Evolutionary conservation across 2,329 filamentous ascomycete genomes (phyloP).

Genomic region (Colletotrichum eleusines): DNA sequence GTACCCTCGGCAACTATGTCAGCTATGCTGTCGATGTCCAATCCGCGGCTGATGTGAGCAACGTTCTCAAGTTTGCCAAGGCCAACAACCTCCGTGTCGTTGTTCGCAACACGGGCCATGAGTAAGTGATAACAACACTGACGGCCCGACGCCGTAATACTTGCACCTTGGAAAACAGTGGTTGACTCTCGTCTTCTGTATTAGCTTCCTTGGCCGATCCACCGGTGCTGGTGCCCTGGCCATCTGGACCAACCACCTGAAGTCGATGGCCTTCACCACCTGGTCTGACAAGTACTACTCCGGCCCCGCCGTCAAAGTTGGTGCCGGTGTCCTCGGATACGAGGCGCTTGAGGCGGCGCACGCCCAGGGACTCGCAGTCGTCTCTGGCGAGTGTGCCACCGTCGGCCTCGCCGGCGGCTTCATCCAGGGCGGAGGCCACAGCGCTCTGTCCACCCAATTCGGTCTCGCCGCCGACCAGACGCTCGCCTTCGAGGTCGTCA

Average conservation of each 20-base stretch:
- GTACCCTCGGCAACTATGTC: conserved; percentile 60
- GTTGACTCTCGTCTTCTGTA: not conserved
- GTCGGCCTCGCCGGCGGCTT: conserved; percentile 59
- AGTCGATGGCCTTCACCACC: conserved; percentile 55
- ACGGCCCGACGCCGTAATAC: not conserved
- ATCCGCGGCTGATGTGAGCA: conserved; percentile 49
- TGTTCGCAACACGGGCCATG: conserved; percentile 51
- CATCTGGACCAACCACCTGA: conserved; percentile 56
- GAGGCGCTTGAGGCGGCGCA: conserved; percentile 58
- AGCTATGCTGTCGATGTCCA: conserved; percentile 54
- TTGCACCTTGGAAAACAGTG: not conserved
- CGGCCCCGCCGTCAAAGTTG: conserved; percentile 65
- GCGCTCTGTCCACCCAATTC: conserved; percentile 54
- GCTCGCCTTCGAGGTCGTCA: conserved; percentile 59
- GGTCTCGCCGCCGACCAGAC: conserved; percentile 64
- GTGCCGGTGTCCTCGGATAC: conserved; percentile 63
- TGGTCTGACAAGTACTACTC: conserved; percentile 57
- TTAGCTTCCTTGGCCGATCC: conserved; percentile 52
- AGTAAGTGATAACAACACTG: conserved; percentile 40
- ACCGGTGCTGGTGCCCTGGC: conserved; percentile 54
- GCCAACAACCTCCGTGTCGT: conserved; percentile 53
- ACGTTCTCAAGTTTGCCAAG: conserved; percentile 50
- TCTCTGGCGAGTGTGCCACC: conserved; percentile 41
- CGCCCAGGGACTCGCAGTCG: conserved; percentile 38
- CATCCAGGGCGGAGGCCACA: conserved; percentile 62